Evolutionary conservation across 257 asterid species (phyloP).

Genomic region (Craterostigma plantagineum): DNA sequence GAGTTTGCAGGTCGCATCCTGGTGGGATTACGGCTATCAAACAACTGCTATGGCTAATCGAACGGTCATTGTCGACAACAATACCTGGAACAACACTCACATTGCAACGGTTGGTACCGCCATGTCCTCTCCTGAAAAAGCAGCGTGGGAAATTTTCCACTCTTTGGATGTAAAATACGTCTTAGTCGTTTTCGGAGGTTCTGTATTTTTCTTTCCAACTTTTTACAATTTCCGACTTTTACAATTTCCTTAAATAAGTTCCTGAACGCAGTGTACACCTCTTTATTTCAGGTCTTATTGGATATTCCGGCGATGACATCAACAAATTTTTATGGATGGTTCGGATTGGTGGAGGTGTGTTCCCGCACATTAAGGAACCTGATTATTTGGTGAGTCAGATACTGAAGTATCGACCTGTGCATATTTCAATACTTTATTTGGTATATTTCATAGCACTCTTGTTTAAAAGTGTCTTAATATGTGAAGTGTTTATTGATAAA

Average conservation of each 20-base stretch:
- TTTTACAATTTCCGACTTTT: too few species aligned
- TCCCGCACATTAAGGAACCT: slow-evolving; percentile 97
- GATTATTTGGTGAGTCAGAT: slow-evolving; percentile 70
- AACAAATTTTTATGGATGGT: slow-evolving; percentile 99
- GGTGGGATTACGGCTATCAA: slow-evolving; percentile 99
- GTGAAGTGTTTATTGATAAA: slow-evolving; percentile 7
- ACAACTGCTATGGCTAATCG: slow-evolving; percentile 99
- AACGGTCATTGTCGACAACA: slow-evolving; percentile 92
- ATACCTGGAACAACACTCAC: slow-evolving; percentile 98
- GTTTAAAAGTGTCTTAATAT: background rate
- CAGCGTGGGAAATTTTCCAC: slow-evolving; percentile 92
- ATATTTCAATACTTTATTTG: background rate
- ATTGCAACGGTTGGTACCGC: slow-evolving; percentile 99
- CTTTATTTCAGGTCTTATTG: slow-evolving; percentile 68
- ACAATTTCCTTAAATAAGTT: background rate
- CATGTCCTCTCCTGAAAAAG: slow-evolving; percentile 97
- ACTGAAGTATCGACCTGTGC: too few species aligned
- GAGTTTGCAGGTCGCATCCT: slow-evolving; percentile 76
- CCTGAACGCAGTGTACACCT: too few species aligned
- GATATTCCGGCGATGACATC: slow-evolving; percentile 97
- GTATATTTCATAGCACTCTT: slow-evolving; percentile 1
- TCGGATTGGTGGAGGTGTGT: slow-evolving; percentile 96
- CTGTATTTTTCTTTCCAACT: slow-evolving; percentile 3
- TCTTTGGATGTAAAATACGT: slow-evolving; percentile 98
- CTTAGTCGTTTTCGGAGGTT: slow-evolving; percentile 99